phyloP scores from a whole-genome alignment of 2,329 filamentous ascomycete genomes.

The Fusarium aywerte region DNA sequence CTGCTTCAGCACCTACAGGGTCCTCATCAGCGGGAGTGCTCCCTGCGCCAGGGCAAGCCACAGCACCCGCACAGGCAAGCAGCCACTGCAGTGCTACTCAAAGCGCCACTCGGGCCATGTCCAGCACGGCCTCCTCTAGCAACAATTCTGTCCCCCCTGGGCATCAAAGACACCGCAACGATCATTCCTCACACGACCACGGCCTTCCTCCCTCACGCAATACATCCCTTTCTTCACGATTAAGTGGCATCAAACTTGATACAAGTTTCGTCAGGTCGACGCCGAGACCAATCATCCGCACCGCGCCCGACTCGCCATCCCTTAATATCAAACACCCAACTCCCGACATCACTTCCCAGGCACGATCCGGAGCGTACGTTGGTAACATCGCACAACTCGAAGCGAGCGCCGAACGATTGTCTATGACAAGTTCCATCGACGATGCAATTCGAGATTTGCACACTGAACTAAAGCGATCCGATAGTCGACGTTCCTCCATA shows the following conservation, averaged over 20 bases:
- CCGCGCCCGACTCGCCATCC: slow-evolving; percentile 57
- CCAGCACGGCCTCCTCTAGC: slow-evolving; percentile 35
- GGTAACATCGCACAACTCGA: slow-evolving; percentile 79
- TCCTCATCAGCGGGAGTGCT: slow-evolving; percentile 21
- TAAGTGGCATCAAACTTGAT: slow-evolving; percentile 57
- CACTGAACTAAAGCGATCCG: slow-evolving; percentile 74
- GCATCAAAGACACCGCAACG: slow-evolving; percentile 36
- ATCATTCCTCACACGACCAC: slow-evolving; percentile 36
- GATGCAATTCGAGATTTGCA: slow-evolving; percentile 80
- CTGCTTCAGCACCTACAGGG: slow-evolving; percentile 34
- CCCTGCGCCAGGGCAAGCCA: slow-evolving; percentile 36
- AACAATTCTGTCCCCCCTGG: slow-evolving; percentile 41
- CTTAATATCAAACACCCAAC: slow-evolving; percentile 66
- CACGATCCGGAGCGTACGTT: slow-evolving; percentile 69
- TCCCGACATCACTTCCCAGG: slow-evolving; percentile 65
- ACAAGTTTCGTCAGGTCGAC: slow-evolving; percentile 55
- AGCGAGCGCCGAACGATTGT: slow-evolving; percentile 78
- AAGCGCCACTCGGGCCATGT: slow-evolving; percentile 37
- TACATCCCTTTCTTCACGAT: slow-evolving; percentile 46
- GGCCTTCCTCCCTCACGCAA: slow-evolving; percentile 24
- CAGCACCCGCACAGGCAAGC: slow-evolving; percentile 28
- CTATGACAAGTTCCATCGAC: slow-evolving; percentile 78
- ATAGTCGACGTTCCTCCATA: slow-evolving; percentile 73
- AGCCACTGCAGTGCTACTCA: slow-evolving; percentile 37
- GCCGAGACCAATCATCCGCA: slow-evolving; percentile 60